A percentile compares a stretch with the other conserved stretches of the same genome.
These are phyloP conservation scores for Stropharia rugosoannulata DNA, from an alignment of 768 basidiomycete genomes.

Conservation along the genomic window DNA sequence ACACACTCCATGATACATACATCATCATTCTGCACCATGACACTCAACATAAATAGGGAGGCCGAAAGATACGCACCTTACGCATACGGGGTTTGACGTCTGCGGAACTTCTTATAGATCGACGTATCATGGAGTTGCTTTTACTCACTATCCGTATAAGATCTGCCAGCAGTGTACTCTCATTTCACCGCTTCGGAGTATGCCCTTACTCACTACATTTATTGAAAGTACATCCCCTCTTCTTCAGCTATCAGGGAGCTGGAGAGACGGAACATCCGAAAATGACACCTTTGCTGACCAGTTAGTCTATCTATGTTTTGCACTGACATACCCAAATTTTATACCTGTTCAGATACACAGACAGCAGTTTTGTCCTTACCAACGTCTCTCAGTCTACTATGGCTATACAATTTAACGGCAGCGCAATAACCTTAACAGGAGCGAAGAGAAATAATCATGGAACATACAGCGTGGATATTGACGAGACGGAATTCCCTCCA, in stretches of 20 bases:
- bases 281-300: background rate
- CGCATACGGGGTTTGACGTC: too few relatives aligned
- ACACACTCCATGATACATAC: too few relatives aligned
- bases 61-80: too few relatives aligned
- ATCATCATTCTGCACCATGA: too few relatives aligned
- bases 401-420: slow-evolving; percentile 35
- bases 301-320: background rate
- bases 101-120: too few relatives aligned
- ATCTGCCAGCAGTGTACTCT: too few relatives aligned
- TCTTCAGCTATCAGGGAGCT: background rate
- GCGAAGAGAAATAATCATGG: slow-evolving; percentile 20
- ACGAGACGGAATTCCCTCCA: slow-evolving; percentile 2
- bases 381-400: slow-evolving; percentile 21
- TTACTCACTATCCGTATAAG: too few relatives aligned
- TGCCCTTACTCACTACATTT: background rate
- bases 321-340: background rate
- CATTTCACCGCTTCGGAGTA: background rate
- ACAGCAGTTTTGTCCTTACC: slow-evolving; percentile 34
- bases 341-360: slow-evolving; percentile 29
- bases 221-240: background rate
- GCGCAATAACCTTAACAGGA: slow-evolving; percentile 17
- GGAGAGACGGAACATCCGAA: background rate
- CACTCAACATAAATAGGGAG: too few relatives aligned
- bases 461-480: slow-evolving; percentile 13
- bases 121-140: too few relatives aligned